These are phyloP conservation scores for Scheffersomyces stipitis DNA, from an alignment of 805 yeast species.

Conservation along the genomic window DNA sequence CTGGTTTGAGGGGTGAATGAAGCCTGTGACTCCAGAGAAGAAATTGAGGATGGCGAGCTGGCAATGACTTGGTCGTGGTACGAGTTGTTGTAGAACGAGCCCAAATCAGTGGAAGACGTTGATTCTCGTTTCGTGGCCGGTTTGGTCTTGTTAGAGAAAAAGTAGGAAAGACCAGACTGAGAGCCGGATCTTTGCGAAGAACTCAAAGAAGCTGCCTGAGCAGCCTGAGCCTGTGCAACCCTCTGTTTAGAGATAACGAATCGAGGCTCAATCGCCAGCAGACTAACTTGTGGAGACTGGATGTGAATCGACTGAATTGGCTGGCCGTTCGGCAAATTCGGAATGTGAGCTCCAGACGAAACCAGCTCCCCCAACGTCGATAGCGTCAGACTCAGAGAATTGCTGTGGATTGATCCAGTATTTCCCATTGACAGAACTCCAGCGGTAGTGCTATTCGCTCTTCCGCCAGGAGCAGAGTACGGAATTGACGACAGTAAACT, in stretches of 20 bases:
- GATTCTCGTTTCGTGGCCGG: conserved; percentile 25
- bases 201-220: conserved; percentile 31
- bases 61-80: conserved; percentile 27
- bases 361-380: neutral
- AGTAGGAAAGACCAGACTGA: conserved; percentile 49
- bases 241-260: conserved; percentile 81
- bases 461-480: conserved; percentile 71
- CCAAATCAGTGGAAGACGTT: conserved; percentile 43
- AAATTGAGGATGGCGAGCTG: conserved; percentile 25
- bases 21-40: conserved; percentile 34
- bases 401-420: conserved; percentile 7
- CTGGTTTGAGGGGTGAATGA: conserved; percentile 44
- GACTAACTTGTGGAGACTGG: conserved; percentile 63
- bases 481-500: conserved; percentile 63
- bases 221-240: conserved; percentile 54
- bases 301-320: conserved; percentile 62
- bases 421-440: conserved; percentile 6
- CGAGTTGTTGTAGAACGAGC: conserved; percentile 40
- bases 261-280: conserved; percentile 74
- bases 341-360: conserved; percentile 30
- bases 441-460: conserved; percentile 22
- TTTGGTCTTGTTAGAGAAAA: conserved; percentile 44
- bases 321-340: conserved; percentile 57
- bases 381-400: conserved; percentile 3
- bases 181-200: conserved; percentile 40